phyloP scores from a whole-genome alignment of 129 eudicot genomes.

The Rutidosis leptorrhynchoides region DNA sequence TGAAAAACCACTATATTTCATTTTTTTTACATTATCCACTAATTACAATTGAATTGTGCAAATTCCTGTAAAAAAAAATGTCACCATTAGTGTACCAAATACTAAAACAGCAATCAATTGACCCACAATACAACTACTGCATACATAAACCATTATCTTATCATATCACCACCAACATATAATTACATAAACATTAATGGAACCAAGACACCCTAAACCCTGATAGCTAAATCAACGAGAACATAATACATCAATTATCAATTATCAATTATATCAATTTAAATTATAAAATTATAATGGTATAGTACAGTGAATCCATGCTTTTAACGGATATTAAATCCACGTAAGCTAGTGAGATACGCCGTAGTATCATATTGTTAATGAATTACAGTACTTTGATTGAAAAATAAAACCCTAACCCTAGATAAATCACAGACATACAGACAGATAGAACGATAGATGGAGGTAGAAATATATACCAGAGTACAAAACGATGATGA shows the following conservation, averaged over 20 bases:
- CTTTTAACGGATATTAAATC: background rate
- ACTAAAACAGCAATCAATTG: background rate
- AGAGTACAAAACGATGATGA: constrained; percentile 16
- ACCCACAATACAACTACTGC: background rate
- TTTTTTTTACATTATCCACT: background rate
- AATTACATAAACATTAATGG: background rate
- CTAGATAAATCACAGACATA: background rate
- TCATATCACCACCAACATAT: background rate
- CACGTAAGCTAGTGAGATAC: background rate
- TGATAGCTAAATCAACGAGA: background rate
- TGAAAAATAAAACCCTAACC: background rate
- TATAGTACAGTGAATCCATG: background rate
- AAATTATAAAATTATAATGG: no score
- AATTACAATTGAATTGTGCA: background rate
- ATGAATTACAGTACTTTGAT: background rate
- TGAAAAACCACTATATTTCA: background rate
- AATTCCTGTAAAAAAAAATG: background rate
- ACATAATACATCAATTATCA: background rate
- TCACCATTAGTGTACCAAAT: background rate
- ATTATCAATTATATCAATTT: no score
- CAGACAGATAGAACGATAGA: background rate
- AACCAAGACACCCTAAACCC: constrained; percentile 26
- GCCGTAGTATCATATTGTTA: background rate
- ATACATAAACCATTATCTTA: background rate
- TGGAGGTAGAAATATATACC: background rate